Conservation (phyloP, 2,329 filamentous ascomycete genomes). For the Fusarium lateritium region DNA sequence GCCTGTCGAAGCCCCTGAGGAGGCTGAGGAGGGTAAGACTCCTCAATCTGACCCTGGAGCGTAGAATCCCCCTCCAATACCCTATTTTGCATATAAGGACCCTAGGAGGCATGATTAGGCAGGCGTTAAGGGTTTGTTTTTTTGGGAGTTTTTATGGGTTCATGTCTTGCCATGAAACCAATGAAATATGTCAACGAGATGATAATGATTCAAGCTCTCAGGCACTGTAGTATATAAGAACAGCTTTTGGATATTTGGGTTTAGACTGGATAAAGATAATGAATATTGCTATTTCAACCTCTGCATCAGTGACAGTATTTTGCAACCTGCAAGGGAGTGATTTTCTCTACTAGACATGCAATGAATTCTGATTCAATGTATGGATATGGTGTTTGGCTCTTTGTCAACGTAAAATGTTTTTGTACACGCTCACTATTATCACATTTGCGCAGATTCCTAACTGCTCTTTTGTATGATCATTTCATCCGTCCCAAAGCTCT, state of each 20-base stretch:
- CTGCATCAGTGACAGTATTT: not conserved
- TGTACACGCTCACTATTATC: constrained; percentile 44
- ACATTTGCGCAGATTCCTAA: constrained; percentile 34
- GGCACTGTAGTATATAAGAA: constrained; percentile 29
- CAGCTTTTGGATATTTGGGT: constrained; percentile 16
- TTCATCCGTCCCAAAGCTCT: constrained; percentile 36
- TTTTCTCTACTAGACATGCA: not conserved
- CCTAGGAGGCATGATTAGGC: constrained; percentile 35
- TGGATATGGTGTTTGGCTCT: constrained; percentile 11
- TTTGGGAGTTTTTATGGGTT: constrained; percentile 27
- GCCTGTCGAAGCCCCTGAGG: constrained; percentile 71
- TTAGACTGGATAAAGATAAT: constrained; percentile 28
- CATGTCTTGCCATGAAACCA: constrained; percentile 36
- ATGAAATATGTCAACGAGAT: constrained; percentile 42
- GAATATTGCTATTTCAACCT: constrained; percentile 8
- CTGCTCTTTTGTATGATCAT: constrained; percentile 32
- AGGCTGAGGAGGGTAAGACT: constrained; percentile 55
- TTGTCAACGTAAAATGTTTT: constrained; percentile 38
- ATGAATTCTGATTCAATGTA: not conserved
- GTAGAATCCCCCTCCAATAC: constrained; percentile 24
- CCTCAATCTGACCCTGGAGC: constrained; percentile 63
- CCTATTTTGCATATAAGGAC: constrained; percentile 15
- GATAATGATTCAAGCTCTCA: constrained; percentile 43
- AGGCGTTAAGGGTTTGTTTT: constrained; percentile 32
- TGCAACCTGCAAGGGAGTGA: not conserved